Evolutionary conservation across 2,329 filamentous ascomycete species (phyloP).

Genomic region (Alternaria triticimaculans): DNA sequence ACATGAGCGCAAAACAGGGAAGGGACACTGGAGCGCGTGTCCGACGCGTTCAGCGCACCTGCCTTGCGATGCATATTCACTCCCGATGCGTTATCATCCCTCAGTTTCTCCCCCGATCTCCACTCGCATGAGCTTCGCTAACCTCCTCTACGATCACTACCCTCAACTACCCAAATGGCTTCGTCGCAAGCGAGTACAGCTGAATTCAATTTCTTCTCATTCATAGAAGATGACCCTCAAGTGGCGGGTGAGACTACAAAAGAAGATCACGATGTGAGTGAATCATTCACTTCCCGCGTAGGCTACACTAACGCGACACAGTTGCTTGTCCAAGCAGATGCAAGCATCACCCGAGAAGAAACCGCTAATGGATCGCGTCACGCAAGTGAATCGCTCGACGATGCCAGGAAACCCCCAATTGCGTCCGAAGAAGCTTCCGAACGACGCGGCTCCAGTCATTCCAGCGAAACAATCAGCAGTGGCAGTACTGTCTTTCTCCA

Average conservation of each 20-base stretch:
- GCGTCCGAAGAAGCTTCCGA: not conserved
- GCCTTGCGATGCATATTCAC: not conserved
- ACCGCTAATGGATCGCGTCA: not conserved
- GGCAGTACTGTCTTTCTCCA: not conserved
- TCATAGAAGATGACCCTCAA: not conserved
- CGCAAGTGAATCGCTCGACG: not conserved
- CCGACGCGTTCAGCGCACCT: not conserved
- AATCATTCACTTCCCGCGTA: not conserved
- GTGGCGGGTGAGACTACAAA: not conserved
- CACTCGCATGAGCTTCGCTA: not conserved
- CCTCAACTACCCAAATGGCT: not conserved
- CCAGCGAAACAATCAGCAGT: not conserved
- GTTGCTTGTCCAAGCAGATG: not conserved
- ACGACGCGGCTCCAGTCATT: not conserved
- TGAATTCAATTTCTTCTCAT: not conserved
- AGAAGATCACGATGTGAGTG: not conserved
- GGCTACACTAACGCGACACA: not conserved
- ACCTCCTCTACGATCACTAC: not conserved
- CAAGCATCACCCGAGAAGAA: not conserved
- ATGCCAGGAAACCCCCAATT: not conserved
- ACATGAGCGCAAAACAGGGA: conserved; percentile 1
- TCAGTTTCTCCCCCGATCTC: not conserved
- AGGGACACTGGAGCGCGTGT: conserved; percentile 8
- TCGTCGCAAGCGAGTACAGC: not conserved
- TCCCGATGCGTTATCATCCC: not conserved